Base-by-base conservation (phyloP, 768 basidiomycete genomes). In the Mycena crocata region DNA sequence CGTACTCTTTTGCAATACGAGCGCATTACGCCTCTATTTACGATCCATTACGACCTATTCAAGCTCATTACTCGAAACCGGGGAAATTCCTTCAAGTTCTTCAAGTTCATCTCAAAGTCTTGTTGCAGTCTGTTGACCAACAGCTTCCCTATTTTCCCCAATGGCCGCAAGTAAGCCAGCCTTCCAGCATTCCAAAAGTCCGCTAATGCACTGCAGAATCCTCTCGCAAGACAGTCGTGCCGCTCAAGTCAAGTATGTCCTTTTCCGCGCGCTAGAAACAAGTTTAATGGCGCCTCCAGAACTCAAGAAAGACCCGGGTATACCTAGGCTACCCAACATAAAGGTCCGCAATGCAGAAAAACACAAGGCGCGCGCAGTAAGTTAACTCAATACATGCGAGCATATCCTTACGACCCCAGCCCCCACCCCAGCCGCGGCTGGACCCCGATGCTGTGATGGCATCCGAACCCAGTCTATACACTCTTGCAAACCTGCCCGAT, bases 241-340 rank as follows among this genome's bases (percentile, higher is more conserved):
- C 65, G 13, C 65, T 70, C 42, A 71, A 64, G 55, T 69, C 72
- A 54, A 73, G 72, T 73, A 60, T 21, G 60, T 21, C 8, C 21
- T 12, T 48, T n/a, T 40, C 42, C 21, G 4, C 14, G 26, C n/a
- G 30, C 31, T n/a, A 48, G 55, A 39, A 23, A 24, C 23, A 26
- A 28, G 5, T 10, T 48, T 63, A 46, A 56, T 57, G 13, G 12
- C 30, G 9, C 24, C 42, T 32, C 30, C 63, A 95, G 94, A 92
- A 74, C 81, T 95, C 42, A 95, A 93, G 79, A 96, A 94, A 75
- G 95, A 97, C 76, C 92, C 93, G 37, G 96, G 95, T 21, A 82
- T 98, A 2, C 95, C 95, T 8, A 89, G 92, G 73, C 85, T 97
- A 2, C 91, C 93, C 19, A 84, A 89, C 78, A 80, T 93, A 51